Conservation (phyloP, 768 basidiomycete genomes). For the Leccinum longicurvipes region DNA sequence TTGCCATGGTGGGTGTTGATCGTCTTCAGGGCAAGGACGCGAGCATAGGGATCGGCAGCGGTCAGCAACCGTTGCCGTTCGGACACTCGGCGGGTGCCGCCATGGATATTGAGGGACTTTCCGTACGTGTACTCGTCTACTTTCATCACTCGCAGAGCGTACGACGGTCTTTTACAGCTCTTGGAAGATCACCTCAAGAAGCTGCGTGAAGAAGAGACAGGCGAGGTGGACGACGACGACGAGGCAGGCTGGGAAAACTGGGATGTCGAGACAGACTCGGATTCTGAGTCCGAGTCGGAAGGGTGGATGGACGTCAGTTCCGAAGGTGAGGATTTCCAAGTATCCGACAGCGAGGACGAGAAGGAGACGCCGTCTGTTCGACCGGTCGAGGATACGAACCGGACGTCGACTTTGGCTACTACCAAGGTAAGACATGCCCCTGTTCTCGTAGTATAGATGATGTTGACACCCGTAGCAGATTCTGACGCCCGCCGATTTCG, state of each 20-base stretch:
- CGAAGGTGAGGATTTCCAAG: conserved; percentile 63
- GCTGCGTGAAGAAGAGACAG: conserved; percentile 59
- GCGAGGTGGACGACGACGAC: conserved; percentile 58
- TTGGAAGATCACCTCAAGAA: conserved; percentile 83
- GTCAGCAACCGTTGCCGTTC: conserved; percentile 69
- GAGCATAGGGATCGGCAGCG: conserved; percentile 66
- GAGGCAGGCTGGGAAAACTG: conserved; percentile 82
- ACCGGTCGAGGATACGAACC: conserved; percentile 25
- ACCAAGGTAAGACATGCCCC: conserved; percentile 54
- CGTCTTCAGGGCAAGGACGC: conserved; percentile 80
- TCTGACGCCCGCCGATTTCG: conserved; percentile 95
- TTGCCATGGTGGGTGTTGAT: neutral
- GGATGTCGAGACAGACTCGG: conserved; percentile 77
- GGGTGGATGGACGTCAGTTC: conserved; percentile 82
- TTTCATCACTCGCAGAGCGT: neutral
- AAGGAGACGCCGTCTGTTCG: conserved; percentile 22
- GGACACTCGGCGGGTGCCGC: conserved; percentile 75
- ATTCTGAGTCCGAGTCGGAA: conserved; percentile 52
- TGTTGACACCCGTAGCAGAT: conserved; percentile 52
- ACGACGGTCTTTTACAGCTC: conserved; percentile 45
- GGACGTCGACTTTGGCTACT: conserved; percentile 68
- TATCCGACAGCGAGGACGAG: conserved; percentile 87
- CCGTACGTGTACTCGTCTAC: conserved; percentile 46
- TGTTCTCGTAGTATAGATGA: neutral
- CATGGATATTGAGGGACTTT: conserved; percentile 86